Conservation (phyloP, 441 rosid species). For the Brassica hybrid region DNA sequence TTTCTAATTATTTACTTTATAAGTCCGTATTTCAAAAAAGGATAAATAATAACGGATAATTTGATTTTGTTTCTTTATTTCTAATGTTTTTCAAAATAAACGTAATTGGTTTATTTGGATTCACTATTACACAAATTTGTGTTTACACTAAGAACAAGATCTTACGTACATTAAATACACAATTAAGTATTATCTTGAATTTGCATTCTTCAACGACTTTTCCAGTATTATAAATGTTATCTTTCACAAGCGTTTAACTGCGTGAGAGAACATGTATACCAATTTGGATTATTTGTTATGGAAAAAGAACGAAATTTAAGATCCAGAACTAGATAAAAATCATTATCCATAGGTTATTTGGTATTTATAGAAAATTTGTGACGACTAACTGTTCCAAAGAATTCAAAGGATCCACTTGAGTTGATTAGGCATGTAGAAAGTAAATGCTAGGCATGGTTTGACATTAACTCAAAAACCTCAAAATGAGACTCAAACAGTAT, state of each 20-base stretch:
- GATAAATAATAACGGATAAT: not conserved
- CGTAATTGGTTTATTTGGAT: not conserved
- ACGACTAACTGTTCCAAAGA: no score
- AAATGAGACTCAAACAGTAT: no score
- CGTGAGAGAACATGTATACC: not conserved
- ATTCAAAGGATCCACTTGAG: no score
- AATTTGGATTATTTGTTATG: no score
- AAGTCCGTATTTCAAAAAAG: not conserved
- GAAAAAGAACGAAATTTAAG: no score
- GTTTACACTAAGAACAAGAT: not conserved
- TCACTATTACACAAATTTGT: not conserved
- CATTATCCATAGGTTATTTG: no score
- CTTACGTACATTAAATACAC: constrained; percentile 10
- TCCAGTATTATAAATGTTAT: constrained; percentile 15
- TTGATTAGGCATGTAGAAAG: no score
- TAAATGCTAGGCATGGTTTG: no score
- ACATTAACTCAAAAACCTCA: no score
- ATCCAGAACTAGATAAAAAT: no score
- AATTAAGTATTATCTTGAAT: not conserved
- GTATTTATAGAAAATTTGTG: no score
- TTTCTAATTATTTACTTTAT: not conserved
- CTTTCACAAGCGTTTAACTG: not conserved
- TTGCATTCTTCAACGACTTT: constrained; percentile 11
- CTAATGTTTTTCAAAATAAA: not conserved
- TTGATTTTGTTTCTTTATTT: not conserved